These are phyloP conservation scores for Orbilia ellipsospora DNA, from an alignment of 2,329 filamentous ascomycete species.

Conservation along the genomic window DNA sequence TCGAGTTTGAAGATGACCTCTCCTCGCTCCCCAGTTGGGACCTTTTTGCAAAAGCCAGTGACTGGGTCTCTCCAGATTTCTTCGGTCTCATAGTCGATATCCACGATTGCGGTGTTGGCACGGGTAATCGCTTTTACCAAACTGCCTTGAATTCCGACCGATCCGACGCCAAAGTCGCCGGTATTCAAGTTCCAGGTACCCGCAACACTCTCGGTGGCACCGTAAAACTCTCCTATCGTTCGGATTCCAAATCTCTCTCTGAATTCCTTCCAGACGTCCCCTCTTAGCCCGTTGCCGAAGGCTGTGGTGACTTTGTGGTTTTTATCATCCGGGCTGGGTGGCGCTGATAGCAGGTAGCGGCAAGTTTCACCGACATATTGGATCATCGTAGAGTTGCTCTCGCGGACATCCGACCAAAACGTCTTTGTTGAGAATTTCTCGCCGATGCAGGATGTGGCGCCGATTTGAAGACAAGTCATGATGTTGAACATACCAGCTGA, in stretches of 20 bases:
- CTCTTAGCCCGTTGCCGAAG: constrained; percentile 85
- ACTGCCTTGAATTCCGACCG: constrained; percentile 78
- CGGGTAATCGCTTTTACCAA: constrained; percentile 70
- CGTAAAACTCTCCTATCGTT: constrained; percentile 82
- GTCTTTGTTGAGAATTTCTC: constrained; percentile 80
- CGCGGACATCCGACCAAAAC: constrained; percentile 82
- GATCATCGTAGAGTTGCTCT: constrained; percentile 76
- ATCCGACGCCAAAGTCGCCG: constrained; percentile 79
- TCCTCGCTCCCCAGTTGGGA: constrained; percentile 73
- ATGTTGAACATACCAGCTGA: constrained; percentile 79
- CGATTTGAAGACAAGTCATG: constrained; percentile 69
- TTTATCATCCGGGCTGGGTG: constrained; percentile 75
- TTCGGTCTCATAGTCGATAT: constrained; percentile 78
- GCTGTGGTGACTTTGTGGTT: constrained; percentile 78
- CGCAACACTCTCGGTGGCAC: constrained; percentile 76
- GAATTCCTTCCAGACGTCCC: constrained; percentile 86
- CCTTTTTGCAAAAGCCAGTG: constrained; percentile 75
- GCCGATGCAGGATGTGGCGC: constrained; percentile 76
- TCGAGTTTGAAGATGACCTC: constrained; percentile 81
- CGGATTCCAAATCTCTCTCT: constrained; percentile 82
- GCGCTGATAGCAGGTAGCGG: constrained; percentile 79
- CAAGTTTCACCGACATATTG: constrained; percentile 92
- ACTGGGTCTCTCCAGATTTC: constrained; percentile 73
- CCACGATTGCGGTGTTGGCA: constrained; percentile 69
- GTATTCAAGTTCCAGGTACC: constrained; percentile 78